Base-by-base conservation (phyloP, 768 basidiomycete genomes). In the Strobilomyces confusus region DNA sequence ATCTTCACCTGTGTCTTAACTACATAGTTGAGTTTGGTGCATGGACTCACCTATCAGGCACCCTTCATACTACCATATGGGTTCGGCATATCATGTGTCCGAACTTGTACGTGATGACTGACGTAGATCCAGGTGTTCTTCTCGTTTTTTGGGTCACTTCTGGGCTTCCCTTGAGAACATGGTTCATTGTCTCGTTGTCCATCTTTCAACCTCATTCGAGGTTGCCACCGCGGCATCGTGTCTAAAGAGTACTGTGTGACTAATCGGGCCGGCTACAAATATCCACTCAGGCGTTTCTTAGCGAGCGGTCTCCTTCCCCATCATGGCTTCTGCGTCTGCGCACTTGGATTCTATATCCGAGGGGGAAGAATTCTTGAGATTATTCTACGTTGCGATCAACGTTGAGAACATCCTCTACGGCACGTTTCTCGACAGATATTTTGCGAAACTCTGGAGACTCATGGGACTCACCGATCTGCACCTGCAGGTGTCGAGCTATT, bases 361-460 rank as follows among this genome's bases (percentile, higher is more conserved):
- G 7, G 22, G 20, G 7, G 15, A 43, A 1, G 40, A 42, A 32
- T 54, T 61, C 49, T 44, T 63, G 15, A 51, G 43, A 36, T 48
- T 53, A 1, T 2, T 52, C 20, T 65, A 59, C 19, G 9, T 64
- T 4, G 65, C 48, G 14, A 57, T 58, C 9, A 65, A 54, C 36
- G 20, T 67, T 38, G 25, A 59, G 29, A 38, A 62, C 30, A 53
- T 65, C 34, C 44, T 65, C 17, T 65, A 65, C 45, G 65, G 64
- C 64, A 26, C 54, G 60, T 51, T 17, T 34, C 30, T 1, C 1
- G 15, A 29, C 6, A 2, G 7, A 6, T 9, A 25, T 23, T 22
- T 26, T 32, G 22, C 11, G 11, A 23, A 15, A 36, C 32, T 3
- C 20, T 25, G 5, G 33, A 30, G 29, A 19, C 49, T 43, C 22